Percentiles rank a stretch among this genome's conserved stretches.
These are phyloP conservation scores for Xylaria intraflava DNA, from an alignment of 495 filamentous ascomycete species.

Conservation along the genomic window DNA sequence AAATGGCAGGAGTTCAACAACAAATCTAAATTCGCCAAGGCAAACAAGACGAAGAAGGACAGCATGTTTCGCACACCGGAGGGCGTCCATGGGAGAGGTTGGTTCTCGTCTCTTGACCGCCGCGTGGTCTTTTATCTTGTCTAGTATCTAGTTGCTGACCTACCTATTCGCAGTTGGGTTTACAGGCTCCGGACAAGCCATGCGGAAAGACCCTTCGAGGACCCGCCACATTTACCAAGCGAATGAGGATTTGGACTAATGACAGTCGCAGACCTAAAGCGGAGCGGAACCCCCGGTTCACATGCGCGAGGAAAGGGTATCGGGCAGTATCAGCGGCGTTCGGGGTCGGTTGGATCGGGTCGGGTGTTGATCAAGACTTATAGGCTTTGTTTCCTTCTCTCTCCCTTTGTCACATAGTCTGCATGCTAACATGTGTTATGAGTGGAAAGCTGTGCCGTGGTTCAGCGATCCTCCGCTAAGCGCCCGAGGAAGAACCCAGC, in stretches of 20 bases:
- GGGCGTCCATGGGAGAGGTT: conserved; percentile 78
- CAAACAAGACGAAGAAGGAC: conserved; percentile 66
- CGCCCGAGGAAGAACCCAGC: conserved; percentile 18
- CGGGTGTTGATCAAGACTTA: neutral
- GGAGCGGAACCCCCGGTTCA: neutral
- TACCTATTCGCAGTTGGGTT: conserved; percentile 65
- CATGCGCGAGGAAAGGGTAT: neutral
- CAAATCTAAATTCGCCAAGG: conserved; percentile 71
- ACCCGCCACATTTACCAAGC: conserved; percentile 82
- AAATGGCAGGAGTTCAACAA: conserved; percentile 90
- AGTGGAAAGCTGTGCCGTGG: conserved; percentile 24
- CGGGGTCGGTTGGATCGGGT: conserved; percentile 8
- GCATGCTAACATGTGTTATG: conserved; percentile 27
- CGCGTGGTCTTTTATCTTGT: neutral
- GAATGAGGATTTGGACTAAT: conserved; percentile 64
- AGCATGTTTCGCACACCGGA: conserved; percentile 96
- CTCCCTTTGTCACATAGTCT: conserved; percentile 22
- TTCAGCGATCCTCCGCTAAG: conserved; percentile 15
- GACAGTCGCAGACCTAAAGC: conserved; percentile 14
- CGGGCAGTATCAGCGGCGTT: neutral
- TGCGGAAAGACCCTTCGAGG: conserved; percentile 84
- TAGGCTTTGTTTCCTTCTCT: conserved; percentile 30
- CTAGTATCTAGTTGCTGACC: conserved; percentile 27
- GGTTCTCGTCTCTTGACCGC: conserved; percentile 5
- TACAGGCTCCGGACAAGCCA: conserved; percentile 85